Conservation (phyloP, 192 early-diverging fungal species). For the Backusella westeae region DNA sequence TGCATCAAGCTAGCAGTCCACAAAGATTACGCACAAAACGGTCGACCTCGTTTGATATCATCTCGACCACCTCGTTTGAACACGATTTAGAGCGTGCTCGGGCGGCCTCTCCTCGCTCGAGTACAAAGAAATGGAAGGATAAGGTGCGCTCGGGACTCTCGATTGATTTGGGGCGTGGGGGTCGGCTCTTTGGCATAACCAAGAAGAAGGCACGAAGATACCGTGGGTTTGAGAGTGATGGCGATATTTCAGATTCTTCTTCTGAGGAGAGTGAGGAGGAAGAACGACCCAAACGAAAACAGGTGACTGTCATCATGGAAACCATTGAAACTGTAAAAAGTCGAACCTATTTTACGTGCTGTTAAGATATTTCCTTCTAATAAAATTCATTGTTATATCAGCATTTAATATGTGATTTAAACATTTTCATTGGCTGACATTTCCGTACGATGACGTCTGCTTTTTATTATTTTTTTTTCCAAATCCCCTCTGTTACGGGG, state of each 20-base stretch:
- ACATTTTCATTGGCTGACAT: too few species aligned
- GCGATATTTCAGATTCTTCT: slow-evolving; percentile 2
- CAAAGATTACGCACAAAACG: slow-evolving; percentile 17
- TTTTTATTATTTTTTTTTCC: not conserved
- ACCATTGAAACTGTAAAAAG: slow-evolving; percentile 25
- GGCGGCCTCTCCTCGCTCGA: not conserved
- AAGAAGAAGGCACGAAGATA: slow-evolving; percentile 5
- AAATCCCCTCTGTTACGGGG: not conserved
- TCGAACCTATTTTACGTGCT: slow-evolving; percentile 32
- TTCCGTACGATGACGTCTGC: not conserved
- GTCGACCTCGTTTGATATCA: slow-evolving; percentile 23
- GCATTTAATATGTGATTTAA: too few species aligned
- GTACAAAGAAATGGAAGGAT: slow-evolving; percentile 10
- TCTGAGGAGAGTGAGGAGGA: not conserved
- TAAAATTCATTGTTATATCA: too few species aligned
- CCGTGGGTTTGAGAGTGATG: slow-evolving; percentile 19
- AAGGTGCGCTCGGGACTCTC: not conserved
- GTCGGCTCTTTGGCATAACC: not conserved
- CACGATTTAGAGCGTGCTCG: not conserved
- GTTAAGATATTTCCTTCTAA: not conserved
- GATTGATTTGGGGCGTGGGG: slow-evolving; percentile 11
- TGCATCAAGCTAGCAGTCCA: not conserved
- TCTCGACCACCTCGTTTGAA: slow-evolving; percentile 3
- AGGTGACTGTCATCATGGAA: slow-evolving; percentile 24
- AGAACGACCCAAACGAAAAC: not conserved